These are phyloP conservation scores for Aspergillus taichungensis DNA, from an alignment of 495 filamentous ascomycete genomes.

Conservation along the genomic window DNA sequence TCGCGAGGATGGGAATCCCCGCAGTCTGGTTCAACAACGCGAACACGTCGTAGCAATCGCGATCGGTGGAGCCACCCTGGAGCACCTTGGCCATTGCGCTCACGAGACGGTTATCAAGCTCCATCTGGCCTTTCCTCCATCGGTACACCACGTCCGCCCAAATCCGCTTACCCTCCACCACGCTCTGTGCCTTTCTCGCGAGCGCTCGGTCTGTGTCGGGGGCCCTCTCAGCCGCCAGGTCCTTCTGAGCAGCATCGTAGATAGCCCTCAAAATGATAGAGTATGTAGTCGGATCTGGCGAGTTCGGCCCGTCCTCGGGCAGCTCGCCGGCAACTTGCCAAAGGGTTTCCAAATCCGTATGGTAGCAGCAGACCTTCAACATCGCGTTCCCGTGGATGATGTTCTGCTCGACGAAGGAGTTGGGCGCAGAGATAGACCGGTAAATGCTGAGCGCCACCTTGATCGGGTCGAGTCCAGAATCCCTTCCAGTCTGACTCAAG, in stretches of 20 bases:
- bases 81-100: constrained; percentile 69
- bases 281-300: constrained; percentile 64
- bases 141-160: constrained; percentile 72
- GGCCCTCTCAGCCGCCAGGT: constrained; percentile 17
- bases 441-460: constrained; percentile 60
- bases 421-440: constrained; percentile 53
- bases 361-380: constrained; percentile 65
- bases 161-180: constrained; percentile 54
- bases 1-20: constrained; percentile 45
- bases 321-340: constrained; percentile 61
- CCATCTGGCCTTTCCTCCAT: constrained; percentile 60
- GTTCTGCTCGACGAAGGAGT: constrained; percentile 50
- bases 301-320: constrained; percentile 47
- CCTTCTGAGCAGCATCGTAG: constrained; percentile 22
- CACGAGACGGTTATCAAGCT: constrained; percentile 65
- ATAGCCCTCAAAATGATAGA: constrained; percentile 74
- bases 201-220: constrained; percentile 27
- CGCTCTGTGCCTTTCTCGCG: constrained; percentile 22
- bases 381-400: constrained; percentile 82
- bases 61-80: constrained; percentile 44
- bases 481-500: constrained; percentile 45
- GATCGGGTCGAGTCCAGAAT: constrained; percentile 34
- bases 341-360: constrained; percentile 62
- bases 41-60: constrained; percentile 60
- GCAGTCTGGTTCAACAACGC: constrained; percentile 69